Percentiles rank a stretch among this genome's conserved stretches.
Evolutionary conservation across 768 basidiomycete genomes (phyloP).

Genomic region (Hydnum rufescens): DNA sequence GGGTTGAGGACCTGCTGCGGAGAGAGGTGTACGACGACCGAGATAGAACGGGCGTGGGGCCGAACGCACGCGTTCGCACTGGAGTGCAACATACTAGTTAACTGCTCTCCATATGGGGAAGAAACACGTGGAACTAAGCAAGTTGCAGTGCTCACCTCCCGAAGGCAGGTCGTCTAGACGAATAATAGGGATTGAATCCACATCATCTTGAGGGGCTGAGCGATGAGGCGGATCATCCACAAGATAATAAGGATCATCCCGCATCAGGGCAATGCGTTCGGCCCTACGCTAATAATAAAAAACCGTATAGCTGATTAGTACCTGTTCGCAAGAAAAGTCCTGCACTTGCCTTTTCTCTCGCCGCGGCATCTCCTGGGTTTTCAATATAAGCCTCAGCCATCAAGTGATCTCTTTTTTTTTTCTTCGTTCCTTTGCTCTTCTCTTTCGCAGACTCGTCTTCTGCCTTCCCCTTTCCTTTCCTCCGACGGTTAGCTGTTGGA

Average conservation of each 20-base stretch:
- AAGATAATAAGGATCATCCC: slow-evolving; percentile 86
- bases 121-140: not conserved
- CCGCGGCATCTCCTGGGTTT: slow-evolving; percentile 17
- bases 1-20: not conserved
- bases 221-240: slow-evolving; percentile 22
- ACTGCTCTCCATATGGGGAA: not conserved
- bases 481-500: slow-evolving; percentile 15
- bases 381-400: slow-evolving; percentile 17
- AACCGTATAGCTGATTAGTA: slow-evolving; percentile 3
- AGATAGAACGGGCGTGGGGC: not conserved
- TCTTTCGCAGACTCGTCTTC: slow-evolving; percentile 21
- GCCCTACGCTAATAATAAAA: slow-evolving; percentile 44
- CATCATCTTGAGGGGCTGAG: not conserved
- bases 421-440: slow-evolving; percentile 21
- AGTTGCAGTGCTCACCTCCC: not conserved
- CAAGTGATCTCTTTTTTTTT: slow-evolving; percentile 29
- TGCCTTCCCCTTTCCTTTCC: slow-evolving; percentile 22
- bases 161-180: not conserved
- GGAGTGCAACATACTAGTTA: not conserved
- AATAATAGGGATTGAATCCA: not conserved
- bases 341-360: slow-evolving; percentile 30
- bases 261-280: slow-evolving; percentile 52
- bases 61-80: not conserved
- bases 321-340: slow-evolving; percentile 19
- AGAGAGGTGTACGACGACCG: not conserved